Conservation (phyloP, 352 stramenopile species). For the Phytopythium helicoides region DNA sequence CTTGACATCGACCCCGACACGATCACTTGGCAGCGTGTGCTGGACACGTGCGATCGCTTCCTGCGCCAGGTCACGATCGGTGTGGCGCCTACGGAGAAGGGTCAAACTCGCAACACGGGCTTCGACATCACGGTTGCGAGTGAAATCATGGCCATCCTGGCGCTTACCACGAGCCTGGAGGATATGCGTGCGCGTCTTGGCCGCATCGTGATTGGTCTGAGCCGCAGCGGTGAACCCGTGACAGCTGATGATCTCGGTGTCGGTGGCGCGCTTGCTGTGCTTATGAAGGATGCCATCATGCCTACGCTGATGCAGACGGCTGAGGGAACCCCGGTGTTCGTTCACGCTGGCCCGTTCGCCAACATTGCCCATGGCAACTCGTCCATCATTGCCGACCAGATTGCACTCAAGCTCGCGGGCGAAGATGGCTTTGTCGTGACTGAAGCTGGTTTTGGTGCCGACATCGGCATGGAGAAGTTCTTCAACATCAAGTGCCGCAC, state of each 20-base stretch:
- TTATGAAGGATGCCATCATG: slow-evolving; percentile 98
- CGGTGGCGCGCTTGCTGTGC: slow-evolving; percentile 93
- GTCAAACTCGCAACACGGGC: slow-evolving; percentile 61
- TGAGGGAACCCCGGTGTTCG: slow-evolving; percentile 94
- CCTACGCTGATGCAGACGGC: slow-evolving; percentile 98
- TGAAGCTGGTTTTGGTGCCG: slow-evolving; percentile 97
- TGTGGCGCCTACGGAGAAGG: slow-evolving; percentile 90
- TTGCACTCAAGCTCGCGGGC: slow-evolving; percentile 92
- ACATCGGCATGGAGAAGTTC: slow-evolving; percentile 98
- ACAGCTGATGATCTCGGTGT: slow-evolving; percentile 97
- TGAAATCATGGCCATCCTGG: slow-evolving; percentile 99
- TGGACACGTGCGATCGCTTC: slow-evolving; percentile 98
- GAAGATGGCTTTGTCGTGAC: slow-evolving; percentile 97
- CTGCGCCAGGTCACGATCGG: slow-evolving; percentile 92
- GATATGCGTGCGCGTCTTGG: slow-evolving; percentile 95
- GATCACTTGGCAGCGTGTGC: slow-evolving; percentile 93
- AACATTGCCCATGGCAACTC: slow-evolving; percentile 98
- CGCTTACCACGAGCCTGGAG: slow-evolving; percentile 91
- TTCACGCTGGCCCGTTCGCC: slow-evolving; percentile 98
- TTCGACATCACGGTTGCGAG: slow-evolving; percentile 94
- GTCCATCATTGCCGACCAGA: slow-evolving; percentile 96
- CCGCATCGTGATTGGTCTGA: slow-evolving; percentile 93
- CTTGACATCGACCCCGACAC: slow-evolving; percentile 95
- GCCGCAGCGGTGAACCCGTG: slow-evolving; percentile 79
- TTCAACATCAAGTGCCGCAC: slow-evolving; percentile 99